Percentiles rank a stretch among this genome's conserved stretches.
These are phyloP conservation scores for Dysphania ambrosioides DNA, from an alignment of 148 eudicot species.

Conservation along the genomic window DNA sequence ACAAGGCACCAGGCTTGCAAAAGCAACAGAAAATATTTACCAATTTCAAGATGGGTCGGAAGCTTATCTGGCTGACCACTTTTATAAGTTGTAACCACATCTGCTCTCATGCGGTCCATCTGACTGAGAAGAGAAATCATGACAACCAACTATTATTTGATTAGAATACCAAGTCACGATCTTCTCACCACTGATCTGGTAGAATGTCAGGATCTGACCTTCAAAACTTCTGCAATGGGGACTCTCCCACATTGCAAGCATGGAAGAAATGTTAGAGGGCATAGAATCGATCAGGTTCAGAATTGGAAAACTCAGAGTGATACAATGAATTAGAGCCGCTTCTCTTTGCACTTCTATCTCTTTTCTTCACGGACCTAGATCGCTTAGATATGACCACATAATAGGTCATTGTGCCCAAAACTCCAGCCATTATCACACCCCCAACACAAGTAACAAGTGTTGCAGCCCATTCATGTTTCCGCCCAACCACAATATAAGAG, in stretches of 20 bases:
- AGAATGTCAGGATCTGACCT: neutral
- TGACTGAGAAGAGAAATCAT: neutral
- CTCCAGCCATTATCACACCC: slow-evolving; percentile 75
- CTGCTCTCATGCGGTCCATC: neutral
- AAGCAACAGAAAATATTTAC: neutral
- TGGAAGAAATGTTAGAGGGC: slow-evolving; percentile 37
- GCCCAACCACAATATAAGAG: slow-evolving; percentile 80
- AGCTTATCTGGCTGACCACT: neutral
- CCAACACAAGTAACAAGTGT: slow-evolving; percentile 62
- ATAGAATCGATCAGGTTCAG: slow-evolving; percentile 69
- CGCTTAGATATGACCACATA: slow-evolving; percentile 68
- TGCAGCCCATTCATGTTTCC: slow-evolving; percentile 61
- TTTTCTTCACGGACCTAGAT: slow-evolving; percentile 58
- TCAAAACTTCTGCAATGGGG: neutral
- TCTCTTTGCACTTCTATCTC: slow-evolving; percentile 43
- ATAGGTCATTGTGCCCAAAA: slow-evolving; percentile 83
- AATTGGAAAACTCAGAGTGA: slow-evolving; percentile 64
- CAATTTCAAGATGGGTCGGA: neutral
- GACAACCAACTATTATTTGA: neutral
- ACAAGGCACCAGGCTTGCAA: neutral
- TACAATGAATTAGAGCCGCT: slow-evolving; percentile 66
- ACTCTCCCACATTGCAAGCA: neutral
- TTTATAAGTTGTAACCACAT: neutral
- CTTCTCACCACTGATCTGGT: neutral
- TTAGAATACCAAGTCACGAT: neutral